Evolutionary conservation across 305 asterid genomes (phyloP).

Genomic region (Fraxinus sp.): DNA sequence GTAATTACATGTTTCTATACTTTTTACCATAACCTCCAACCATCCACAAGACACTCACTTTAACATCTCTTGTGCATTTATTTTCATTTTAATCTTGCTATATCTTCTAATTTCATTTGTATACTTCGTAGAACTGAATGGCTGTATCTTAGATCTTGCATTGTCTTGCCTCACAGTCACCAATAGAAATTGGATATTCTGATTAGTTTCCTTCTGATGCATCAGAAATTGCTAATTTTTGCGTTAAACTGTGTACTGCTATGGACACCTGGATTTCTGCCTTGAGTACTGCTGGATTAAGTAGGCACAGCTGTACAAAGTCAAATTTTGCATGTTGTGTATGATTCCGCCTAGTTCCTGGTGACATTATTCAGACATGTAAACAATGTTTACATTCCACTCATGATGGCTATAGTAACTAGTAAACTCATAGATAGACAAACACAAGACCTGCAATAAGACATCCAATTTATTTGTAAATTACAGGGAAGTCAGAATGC

Average conservation of each 20-base stretch:
- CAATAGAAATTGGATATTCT: background rate
- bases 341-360: conserved; percentile 12
- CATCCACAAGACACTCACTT: conserved; percentile 4
- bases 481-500: conserved; percentile 60
- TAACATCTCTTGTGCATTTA: conserved; percentile 17
- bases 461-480: conserved; percentile 24
- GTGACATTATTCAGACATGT: background rate
- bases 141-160: conserved; percentile 6
- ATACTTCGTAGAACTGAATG: conserved; percentile 12
- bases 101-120: background rate
- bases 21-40: conserved; percentile 18
- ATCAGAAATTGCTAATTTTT: conserved; percentile 6
- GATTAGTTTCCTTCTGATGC: conserved; percentile 3
- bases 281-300: background rate
- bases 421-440: background rate
- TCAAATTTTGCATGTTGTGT: conserved; percentile 1
- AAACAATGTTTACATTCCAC: background rate
- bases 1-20: background rate
- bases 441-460: background rate
- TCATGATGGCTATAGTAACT: background rate
- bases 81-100: background rate
- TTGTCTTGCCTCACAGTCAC: background rate
- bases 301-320: background rate
- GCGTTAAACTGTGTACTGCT: background rate
- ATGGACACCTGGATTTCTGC: conserved; percentile 14